These are phyloP conservation scores for Solanum piurae DNA, from an alignment of 257 asterid species.

Conservation along the genomic window DNA sequence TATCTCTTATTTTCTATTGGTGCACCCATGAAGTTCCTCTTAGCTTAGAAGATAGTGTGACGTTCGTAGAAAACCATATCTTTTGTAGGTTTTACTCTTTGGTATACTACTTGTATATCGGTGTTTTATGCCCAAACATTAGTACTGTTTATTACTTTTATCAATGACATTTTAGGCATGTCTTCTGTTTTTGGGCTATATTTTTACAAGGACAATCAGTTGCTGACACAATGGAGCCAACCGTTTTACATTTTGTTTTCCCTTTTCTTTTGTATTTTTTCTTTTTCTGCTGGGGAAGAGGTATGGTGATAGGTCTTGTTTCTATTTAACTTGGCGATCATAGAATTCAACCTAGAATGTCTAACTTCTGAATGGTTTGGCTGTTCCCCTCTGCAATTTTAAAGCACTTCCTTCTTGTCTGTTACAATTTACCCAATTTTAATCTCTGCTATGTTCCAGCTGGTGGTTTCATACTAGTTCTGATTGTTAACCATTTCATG, in stretches of 20 bases:
- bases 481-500: background rate
- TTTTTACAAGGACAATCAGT: background rate
- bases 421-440: background rate
- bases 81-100: background rate
- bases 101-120: background rate
- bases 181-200: background rate
- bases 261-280: background rate
- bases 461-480: background rate
- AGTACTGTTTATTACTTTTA: background rate
- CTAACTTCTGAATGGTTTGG: background rate
- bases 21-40: background rate
- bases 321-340: background rate
- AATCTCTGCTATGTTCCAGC: background rate
- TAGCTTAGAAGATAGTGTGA: background rate
- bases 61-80: background rate
- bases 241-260: background rate
- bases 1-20: background rate
- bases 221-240: background rate
- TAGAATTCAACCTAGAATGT: background rate
- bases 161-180: background rate
- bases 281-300: background rate
- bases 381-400: background rate
- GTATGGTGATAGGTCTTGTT: background rate
- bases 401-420: background rate
- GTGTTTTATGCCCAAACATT: background rate